Evolutionary conservation across 2,329 filamentous ascomycete species (phyloP).

Genomic region (Pyricularia pennisetigena): DNA sequence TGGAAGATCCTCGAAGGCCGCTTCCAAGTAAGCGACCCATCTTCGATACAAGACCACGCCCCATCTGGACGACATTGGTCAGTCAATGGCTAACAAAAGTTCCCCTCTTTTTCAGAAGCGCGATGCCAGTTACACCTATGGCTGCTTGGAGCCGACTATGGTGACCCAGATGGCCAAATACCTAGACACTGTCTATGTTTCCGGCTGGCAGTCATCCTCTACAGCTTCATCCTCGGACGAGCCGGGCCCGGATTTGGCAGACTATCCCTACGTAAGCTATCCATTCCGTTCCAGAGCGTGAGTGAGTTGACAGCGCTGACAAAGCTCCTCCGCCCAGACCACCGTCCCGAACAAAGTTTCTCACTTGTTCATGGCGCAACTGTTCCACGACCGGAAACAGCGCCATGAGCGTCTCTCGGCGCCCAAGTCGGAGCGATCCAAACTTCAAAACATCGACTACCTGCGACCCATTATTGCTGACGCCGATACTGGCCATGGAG

Average conservation of each 20-base stretch:
- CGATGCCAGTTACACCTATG: constrained; percentile 89
- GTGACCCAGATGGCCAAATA: constrained; percentile 99
- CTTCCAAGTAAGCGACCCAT: constrained; percentile 55
- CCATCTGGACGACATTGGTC: neutral
- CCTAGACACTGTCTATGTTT: constrained; percentile 96
- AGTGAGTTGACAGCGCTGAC: neutral
- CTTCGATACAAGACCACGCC: too few species aligned
- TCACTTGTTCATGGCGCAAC: constrained; percentile 95
- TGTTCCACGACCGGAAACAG: constrained; percentile 99
- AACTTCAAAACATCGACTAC: constrained; percentile 78
- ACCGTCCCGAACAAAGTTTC: constrained; percentile 98
- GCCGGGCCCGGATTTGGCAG: constrained; percentile 92
- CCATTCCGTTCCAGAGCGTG: constrained; percentile 22
- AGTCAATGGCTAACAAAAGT: neutral
- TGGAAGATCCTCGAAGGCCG: constrained; percentile 82
- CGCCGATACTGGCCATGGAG: constrained; percentile 94
- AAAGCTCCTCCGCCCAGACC: constrained; percentile 34
- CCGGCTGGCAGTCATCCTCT: constrained; percentile 96
- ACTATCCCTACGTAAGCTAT: constrained; percentile 74
- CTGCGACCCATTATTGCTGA: constrained; percentile 93
- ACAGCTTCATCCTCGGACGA: constrained; percentile 93
- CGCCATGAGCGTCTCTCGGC: constrained; percentile 82
- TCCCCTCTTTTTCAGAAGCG: constrained; percentile 22
- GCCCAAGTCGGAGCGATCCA: constrained; percentile 61
- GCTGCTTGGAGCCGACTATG: constrained; percentile 96